phyloP scores from a whole-genome alignment of 208 protist species.

The Acanthamoeba triangularis region DNA sequence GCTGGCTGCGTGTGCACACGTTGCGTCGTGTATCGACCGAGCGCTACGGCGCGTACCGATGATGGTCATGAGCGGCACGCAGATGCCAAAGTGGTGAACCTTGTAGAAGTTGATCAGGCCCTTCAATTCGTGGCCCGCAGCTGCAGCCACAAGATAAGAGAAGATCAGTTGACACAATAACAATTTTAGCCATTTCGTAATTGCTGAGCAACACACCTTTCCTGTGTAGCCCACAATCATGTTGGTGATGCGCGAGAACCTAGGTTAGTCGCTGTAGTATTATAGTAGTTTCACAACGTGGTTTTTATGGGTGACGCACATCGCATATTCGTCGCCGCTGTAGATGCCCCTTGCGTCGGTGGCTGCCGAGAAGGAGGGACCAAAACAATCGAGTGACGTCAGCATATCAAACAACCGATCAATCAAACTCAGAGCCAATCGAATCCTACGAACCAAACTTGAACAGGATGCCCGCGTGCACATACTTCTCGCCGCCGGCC shows the following conservation, averaged over 20 bases:
- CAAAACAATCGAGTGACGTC: neutral
- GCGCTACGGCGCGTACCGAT: conserved; percentile 11
- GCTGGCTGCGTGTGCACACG: neutral
- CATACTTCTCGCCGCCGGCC: conserved; percentile 57
- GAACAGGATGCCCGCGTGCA: conserved; percentile 65
- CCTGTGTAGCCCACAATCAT: neutral
- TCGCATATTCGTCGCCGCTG: conserved; percentile 43
- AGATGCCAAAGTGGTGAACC: conserved; percentile 69
- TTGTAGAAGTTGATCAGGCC: conserved; percentile 76
- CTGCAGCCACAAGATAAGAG: neutral
- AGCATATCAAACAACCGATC: neutral
- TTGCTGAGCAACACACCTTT: conserved; percentile 21
- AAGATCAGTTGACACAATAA: no score
- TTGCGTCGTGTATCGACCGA: neutral
- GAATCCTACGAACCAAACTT: conserved; percentile 63
- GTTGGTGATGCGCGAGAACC: no score
- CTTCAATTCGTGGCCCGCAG: conserved; percentile 67
- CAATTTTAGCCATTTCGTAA: no score
- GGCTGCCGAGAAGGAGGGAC: neutral
- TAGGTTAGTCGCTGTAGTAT: no score
- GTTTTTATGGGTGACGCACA: conserved; percentile 16
- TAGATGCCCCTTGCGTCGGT: conserved; percentile 39
- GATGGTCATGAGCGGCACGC: conserved; percentile 68
- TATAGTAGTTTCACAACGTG: no score
- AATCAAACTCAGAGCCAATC: neutral